Percentiles rank a stretch among this genome's conserved stretches.
Evolutionary conservation across 352 stramenopile species (phyloP).

Genomic region (Pythium brassicae): DNA sequence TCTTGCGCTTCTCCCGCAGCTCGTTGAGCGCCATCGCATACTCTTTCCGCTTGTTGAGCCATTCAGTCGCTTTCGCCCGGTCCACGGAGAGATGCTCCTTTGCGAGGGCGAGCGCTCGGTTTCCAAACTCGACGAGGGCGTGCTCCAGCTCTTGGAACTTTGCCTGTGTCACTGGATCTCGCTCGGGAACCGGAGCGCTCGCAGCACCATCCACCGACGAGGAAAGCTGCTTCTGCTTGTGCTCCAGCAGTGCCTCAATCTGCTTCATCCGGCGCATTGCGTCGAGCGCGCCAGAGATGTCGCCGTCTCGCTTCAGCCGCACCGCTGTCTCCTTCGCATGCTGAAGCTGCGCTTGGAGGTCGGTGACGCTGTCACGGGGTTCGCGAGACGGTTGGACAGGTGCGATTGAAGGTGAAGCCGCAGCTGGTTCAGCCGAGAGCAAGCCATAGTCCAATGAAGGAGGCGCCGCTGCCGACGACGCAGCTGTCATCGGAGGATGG

Average conservation of each 20-base stretch:
- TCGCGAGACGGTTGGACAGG: not conserved
- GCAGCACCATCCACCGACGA: not conserved
- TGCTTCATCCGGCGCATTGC: slow-evolving; percentile 69
- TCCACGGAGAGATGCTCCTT: slow-evolving; percentile 47
- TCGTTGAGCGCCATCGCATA: slow-evolving; percentile 48
- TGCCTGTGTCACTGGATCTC: slow-evolving; percentile 13
- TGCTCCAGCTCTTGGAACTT: slow-evolving; percentile 64
- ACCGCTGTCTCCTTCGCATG: slow-evolving; percentile 39
- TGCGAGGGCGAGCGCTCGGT: slow-evolving; percentile 39
- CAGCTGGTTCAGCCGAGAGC: not conserved
- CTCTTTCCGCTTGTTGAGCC: slow-evolving; percentile 57
- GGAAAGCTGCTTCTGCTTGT: slow-evolving; percentile 25
- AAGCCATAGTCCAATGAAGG: slow-evolving; percentile 1
- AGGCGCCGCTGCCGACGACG: not conserved
- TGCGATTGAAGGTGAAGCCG: not conserved
- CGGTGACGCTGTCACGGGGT: slow-evolving; percentile 12
- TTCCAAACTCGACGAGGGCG: slow-evolving; percentile 61
- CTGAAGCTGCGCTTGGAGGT: slow-evolving; percentile 41
- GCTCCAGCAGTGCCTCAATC: slow-evolving; percentile 52
- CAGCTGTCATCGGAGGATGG: not conserved
- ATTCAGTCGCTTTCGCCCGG: slow-evolving; percentile 45
- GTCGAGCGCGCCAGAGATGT: slow-evolving; percentile 53
- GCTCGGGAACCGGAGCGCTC: not conserved
- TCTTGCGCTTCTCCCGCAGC: slow-evolving; percentile 42
- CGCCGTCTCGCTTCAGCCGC: slow-evolving; percentile 47